Evolutionary conservation across 371 early-diverging fungal genomes (phyloP).

Genomic region (Batkoa obscura): DNA sequence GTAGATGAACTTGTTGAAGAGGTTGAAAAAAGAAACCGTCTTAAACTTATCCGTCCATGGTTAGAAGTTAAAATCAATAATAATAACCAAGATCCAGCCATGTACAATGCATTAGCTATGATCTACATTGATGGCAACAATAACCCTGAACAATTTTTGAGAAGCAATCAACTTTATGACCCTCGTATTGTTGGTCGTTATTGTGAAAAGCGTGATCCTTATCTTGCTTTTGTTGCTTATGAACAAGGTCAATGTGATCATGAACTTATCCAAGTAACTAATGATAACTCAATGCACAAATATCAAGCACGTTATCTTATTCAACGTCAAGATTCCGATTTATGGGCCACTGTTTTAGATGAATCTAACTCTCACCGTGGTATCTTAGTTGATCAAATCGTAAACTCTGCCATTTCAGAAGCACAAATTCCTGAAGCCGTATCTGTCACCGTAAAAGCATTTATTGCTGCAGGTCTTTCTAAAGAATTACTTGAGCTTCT

Average conservation of each 20-base stretch:
- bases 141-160: slow-evolving; percentile 89
- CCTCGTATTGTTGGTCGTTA: slow-evolving; percentile 82
- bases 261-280: slow-evolving; percentile 82
- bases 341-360: slow-evolving; percentile 73
- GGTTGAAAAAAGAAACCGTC: slow-evolving; percentile 87
- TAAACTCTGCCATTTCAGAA: slow-evolving; percentile 78
- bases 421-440: slow-evolving; percentile 93
- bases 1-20: slow-evolving; percentile 79
- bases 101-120: slow-evolving; percentile 94
- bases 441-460: slow-evolving; percentile 88
- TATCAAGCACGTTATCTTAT: slow-evolving; percentile 93
- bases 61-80: slow-evolving; percentile 72
- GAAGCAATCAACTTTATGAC: slow-evolving; percentile 76
- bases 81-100: slow-evolving; percentile 63
- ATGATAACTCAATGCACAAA: slow-evolving; percentile 96
- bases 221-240: slow-evolving; percentile 87
- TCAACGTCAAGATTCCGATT: slow-evolving; percentile 57
- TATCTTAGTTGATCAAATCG: slow-evolving; percentile 78
- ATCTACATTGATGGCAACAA: slow-evolving; percentile 97
- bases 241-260: slow-evolving; percentile 85
- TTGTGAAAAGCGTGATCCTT: slow-evolving; percentile 95
- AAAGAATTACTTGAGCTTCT: slow-evolving; percentile 88
- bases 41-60: slow-evolving; percentile 87
- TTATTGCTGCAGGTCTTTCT: slow-evolving; percentile 89
- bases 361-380: slow-evolving; percentile 64